phyloP scores from a whole-genome alignment of 768 basidiomycete species.

The Lentinus brumalis region DNA sequence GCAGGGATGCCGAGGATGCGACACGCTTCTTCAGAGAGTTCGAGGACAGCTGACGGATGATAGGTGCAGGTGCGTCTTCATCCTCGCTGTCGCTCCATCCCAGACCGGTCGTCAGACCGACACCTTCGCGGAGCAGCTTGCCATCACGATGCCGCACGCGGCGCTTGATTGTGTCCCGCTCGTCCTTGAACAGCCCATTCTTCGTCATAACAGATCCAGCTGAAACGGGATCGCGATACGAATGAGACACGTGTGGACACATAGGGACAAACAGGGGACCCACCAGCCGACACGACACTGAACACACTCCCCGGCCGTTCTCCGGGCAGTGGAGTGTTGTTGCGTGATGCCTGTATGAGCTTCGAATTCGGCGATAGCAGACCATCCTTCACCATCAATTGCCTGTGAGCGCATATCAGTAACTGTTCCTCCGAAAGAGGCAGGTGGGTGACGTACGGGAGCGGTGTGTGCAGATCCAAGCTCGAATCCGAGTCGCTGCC shows the following conservation, averaged over 20 bases:
- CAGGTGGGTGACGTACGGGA: constrained; percentile 34
- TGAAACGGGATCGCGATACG: not conserved
- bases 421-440: not conserved
- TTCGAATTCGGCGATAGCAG: constrained; percentile 44
- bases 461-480: constrained; percentile 41
- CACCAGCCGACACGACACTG: constrained; percentile 31
- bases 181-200: constrained; percentile 38
- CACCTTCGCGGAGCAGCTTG: constrained; percentile 37
- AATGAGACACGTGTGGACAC: not conserved
- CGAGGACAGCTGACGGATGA: constrained; percentile 38
- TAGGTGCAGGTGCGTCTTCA: constrained; percentile 42
- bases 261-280: constrained; percentile 9
- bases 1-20: constrained; percentile 21
- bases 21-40: constrained; percentile 22
- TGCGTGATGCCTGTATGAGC: constrained; percentile 29
- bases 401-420: constrained; percentile 25
- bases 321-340: constrained; percentile 18
- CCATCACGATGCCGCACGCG: constrained; percentile 41
- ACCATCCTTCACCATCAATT: constrained; percentile 42
- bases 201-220: constrained; percentile 34
- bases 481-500: constrained; percentile 38
- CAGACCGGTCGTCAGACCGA: constrained; percentile 44
- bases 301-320: constrained; percentile 28
- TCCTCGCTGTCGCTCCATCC: constrained; percentile 49
- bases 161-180: constrained; percentile 37